Conservation (phyloP, 768 basidiomycete species). For the Hygrocybe punicea region DNA sequence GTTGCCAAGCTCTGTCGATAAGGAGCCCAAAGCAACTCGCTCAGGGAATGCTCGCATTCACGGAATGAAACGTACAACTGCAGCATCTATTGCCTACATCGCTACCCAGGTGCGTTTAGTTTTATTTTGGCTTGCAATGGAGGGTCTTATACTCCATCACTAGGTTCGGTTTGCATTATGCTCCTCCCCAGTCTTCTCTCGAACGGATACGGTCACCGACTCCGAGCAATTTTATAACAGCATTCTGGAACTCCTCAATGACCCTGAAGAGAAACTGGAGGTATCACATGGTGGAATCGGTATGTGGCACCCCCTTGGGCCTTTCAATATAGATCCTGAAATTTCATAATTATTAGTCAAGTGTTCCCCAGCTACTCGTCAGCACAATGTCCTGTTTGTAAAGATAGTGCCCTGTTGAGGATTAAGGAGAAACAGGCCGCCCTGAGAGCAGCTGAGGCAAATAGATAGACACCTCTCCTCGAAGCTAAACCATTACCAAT, state of each 20-base stretch:
- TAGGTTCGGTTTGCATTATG: conserved; percentile 9
- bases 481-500: too few relatives aligned
- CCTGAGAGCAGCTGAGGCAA: not conserved
- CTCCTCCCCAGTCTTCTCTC: conserved; percentile 2
- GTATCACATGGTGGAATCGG: conserved; percentile 10
- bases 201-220: conserved; percentile 1
- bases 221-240: conserved; percentile 2
- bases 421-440: not conserved
- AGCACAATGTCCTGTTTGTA: not conserved
- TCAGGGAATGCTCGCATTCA: not conserved
- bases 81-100: conserved; percentile 10
- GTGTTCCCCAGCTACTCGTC: not conserved
- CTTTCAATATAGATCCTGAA: not conserved
- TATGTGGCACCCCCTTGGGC: not conserved
- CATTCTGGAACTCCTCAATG: conserved; percentile 4
- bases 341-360: not conserved
- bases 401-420: not conserved
- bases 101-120: conserved; percentile 5
- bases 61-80: conserved; percentile 1
- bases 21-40: not conserved
- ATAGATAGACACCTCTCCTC: too few relatives aligned
- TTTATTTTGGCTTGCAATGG: not conserved
- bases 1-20: not conserved
- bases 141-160: not conserved
- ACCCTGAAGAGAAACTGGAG: conserved; percentile 4